A percentile compares a stretch with the other conserved stretches of the same genome.
phyloP scores from a whole-genome alignment of 495 filamentous ascomycete genomes.

The Bacidia gigantensis region DNA sequence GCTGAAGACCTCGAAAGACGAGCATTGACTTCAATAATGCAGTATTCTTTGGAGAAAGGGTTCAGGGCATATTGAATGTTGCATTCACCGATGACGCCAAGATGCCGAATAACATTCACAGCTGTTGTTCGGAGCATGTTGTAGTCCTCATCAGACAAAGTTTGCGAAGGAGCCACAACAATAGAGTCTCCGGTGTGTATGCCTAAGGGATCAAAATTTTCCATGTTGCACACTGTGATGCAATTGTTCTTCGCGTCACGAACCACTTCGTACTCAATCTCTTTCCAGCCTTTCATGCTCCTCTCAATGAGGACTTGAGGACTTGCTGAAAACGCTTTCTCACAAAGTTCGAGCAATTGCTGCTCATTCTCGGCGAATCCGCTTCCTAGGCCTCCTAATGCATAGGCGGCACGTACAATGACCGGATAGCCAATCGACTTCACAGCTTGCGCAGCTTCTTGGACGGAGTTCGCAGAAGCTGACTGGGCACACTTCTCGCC shows the following conservation, averaged over 20 bases:
- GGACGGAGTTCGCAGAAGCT: constrained; percentile 71
- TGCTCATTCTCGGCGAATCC: constrained; percentile 86
- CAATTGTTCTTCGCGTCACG: constrained; percentile 95
- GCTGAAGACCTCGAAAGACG: constrained; percentile 94
- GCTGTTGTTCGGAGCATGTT: constrained; percentile 97
- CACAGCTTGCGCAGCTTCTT: constrained; percentile 73
- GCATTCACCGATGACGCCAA: constrained; percentile 95
- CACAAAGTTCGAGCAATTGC: constrained; percentile 83
- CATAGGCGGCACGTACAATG: constrained; percentile 93
- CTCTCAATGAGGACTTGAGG: constrained; percentile 92
- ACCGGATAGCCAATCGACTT: constrained; percentile 89
- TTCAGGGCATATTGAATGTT: constrained; percentile 98
- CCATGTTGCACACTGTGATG: constrained; percentile 99
- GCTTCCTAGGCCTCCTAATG: constrained; percentile 86
- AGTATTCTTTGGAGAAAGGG: constrained; percentile 92
- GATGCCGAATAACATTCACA: constrained; percentile 96
- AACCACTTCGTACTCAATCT: constrained; percentile 97
- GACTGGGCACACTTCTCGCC: constrained; percentile 97
- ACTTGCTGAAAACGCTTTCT: constrained; percentile 85
- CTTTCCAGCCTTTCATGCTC: constrained; percentile 99
- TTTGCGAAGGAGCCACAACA: constrained; percentile 93
- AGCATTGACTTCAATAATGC: constrained; percentile 98
- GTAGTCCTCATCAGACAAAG: constrained; percentile 93
- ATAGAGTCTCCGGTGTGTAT: constrained; percentile 98
- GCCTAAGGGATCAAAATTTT: constrained; percentile 96